Base-by-base conservation (phyloP, 148 eudicot species). In the Pharnaceum exiguum region DNA sequence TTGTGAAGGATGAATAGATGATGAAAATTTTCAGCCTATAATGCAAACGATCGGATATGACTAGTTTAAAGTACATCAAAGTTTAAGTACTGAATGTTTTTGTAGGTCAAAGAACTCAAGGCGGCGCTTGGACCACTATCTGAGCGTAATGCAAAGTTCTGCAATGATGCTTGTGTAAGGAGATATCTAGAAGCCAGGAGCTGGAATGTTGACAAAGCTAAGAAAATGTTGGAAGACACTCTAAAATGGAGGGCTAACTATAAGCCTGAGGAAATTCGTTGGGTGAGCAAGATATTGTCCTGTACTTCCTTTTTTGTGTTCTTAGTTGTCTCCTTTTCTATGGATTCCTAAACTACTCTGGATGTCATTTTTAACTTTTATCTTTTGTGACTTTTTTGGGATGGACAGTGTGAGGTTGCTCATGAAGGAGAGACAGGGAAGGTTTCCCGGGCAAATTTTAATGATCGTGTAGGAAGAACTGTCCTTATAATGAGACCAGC, bases 401-500 rank as follows among this genome's bases (percentile, higher is more conserved):
- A 45, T 67, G 37, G 31, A 15, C 74, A 93, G 98, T 68, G 81
- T 72, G 96, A 93, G 65, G 98, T 93, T 49, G 90, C 90, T 31
- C 79, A 93, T 40, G 84, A 85, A 76, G 96, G 94, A 46, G 94
- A 85, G 69, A 85, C 93, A 5, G 98, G 98, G 30, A 84, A 88
- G 73, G 82, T 83, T 36, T 93, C 84, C 31, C 85, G 77, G 61
- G 98, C 96, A 30, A 71, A 83, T 62, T 93, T 93, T 63, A 84
- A 55, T 69, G 98, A 93, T 67, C 75, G 80, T 47, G 46, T 66
- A 35, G 95, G 89, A 30, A 85, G 98, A 71, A 46, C 75, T 52
- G 95, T 93, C 67, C 96, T 93, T 51, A 77, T 93, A 53, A 81
- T 93, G 94, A 93, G 98, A 75, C 98, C 98, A 11, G 98, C 95